Evolutionary conservation across 2,329 filamentous ascomycete genomes (phyloP), one percentile per base, ranked within the genome.

Genomic region (Penicillium sp.): DNA sequence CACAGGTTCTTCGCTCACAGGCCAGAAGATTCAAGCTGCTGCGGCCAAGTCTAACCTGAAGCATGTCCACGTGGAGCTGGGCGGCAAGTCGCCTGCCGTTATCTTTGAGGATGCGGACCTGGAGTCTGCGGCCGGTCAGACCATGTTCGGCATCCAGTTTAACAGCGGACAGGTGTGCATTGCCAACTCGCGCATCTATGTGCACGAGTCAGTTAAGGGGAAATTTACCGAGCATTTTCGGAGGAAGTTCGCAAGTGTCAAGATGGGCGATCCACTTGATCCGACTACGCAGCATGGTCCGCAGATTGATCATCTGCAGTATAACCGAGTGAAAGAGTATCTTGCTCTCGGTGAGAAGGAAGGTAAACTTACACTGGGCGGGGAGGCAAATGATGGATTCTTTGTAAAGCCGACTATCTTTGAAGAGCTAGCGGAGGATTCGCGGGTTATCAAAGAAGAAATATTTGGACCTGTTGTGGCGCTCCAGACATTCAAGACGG

Each of bases 361-460:
- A 27, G 85, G 85, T 60, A 83, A 82, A 44, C 68, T 92, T 56
- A 83, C 84, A 61, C 79, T 78, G 43, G 85, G 85, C 56, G 85
- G 85, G 60, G 85, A 87, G 70, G 88, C 88, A 46, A 74, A 81
- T 63, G 86, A 90, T 79, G 89, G 89, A 53, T 92, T 88, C 82
- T 95, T 92, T 79, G 90, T 95, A 73, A 79, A 92, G 79, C 90
- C 90, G 35, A 95, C 90, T 67, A 89, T 95, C 75, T 90, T 81
- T 79, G 85, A 82, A 74, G 83, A 88, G 65, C 87, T 92, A 58
- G 81, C 78, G 27, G 60, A 66, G 18, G 50, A 58, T 22, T 60
- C 70, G 35, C 57, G 53, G 20, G 42, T 75, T 30, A 65, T 70
- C 57, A 64, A 56, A 27, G 73, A 76, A 39, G 74, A 76, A 57